Conservation (phyloP, 805 yeast species). For the Kodamaea nitidulidarum region DNA sequence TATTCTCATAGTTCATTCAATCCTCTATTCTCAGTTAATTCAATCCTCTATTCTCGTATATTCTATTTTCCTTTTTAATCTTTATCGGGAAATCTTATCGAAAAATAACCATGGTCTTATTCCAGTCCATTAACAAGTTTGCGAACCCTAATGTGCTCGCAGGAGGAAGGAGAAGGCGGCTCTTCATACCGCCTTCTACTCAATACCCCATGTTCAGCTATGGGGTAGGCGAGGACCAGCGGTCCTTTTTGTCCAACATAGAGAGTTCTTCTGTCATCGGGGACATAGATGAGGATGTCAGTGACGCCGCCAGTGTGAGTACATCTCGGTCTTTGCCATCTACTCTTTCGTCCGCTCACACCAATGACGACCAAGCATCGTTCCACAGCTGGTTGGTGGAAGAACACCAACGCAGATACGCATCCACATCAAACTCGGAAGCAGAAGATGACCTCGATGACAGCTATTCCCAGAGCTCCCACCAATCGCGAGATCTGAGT, state of each 20-base stretch:
- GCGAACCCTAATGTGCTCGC: constrained; percentile 37
- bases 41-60: too few species aligned
- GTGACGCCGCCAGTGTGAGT: constrained; percentile 40
- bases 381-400: constrained; percentile 43
- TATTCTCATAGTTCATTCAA: too few species aligned
- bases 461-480: constrained; percentile 2
- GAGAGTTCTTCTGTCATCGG: constrained; percentile 32
- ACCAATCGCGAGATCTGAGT: not conserved
- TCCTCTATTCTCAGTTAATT: too few species aligned
- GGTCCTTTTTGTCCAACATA: constrained; percentile 39
- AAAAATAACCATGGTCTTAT: constrained; percentile 32
- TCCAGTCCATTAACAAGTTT: constrained; percentile 35
- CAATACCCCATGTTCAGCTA: constrained; percentile 39
- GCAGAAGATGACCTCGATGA: constrained; percentile 4
- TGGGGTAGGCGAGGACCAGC: constrained; percentile 42
- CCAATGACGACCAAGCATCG: constrained; percentile 35
- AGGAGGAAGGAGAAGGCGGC: constrained; percentile 35
- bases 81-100: too few species aligned
- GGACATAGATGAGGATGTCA: constrained; percentile 20
- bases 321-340: constrained; percentile 41
- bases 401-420: constrained; percentile 37
- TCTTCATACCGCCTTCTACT: constrained; percentile 44
- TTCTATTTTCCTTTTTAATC: too few species aligned
- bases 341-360: constrained; percentile 33
- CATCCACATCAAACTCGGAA: constrained; percentile 14